These are phyloP conservation scores for Sporisorium exsertum DNA, from an alignment of 1,284 basidiomycete species.

Conservation along the genomic window DNA sequence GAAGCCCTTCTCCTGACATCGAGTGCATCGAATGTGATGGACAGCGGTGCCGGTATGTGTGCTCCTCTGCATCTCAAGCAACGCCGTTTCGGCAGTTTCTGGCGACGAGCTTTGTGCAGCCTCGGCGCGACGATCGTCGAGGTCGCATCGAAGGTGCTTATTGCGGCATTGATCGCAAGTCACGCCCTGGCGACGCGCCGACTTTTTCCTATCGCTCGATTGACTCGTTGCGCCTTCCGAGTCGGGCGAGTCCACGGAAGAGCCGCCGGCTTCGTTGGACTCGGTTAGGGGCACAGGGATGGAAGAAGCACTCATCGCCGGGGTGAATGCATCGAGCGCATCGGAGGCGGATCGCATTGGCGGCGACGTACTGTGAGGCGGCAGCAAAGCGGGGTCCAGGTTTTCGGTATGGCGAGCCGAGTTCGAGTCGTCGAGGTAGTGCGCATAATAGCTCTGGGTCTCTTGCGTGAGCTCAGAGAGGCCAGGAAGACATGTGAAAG, in stretches of 20 bases:
- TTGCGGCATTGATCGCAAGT: conserved; percentile 65
- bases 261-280: conserved; percentile 5
- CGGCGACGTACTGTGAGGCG: conserved; percentile 11
- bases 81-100: conserved; percentile 16
- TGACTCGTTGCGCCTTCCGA: conserved; percentile 17
- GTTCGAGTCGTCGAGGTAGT: conserved; percentile 25
- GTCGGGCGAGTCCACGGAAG: conserved; percentile 14
- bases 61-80: conserved; percentile 38
- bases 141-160: conserved; percentile 64
- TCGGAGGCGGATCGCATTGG: conserved; percentile 3
- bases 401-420: conserved; percentile 3
- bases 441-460: conserved; percentile 27
- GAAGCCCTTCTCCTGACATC: conserved; percentile 57
- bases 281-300: conserved; percentile 15
- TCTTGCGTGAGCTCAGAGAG: conserved; percentile 11
- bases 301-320: conserved; percentile 14
- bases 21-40: conserved; percentile 53
- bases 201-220: conserved; percentile 43
- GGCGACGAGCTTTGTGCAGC: conserved; percentile 28
- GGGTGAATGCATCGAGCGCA: conserved; percentile 10
- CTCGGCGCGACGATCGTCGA: conserved; percentile 43
- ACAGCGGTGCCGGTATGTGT: conserved; percentile 31
- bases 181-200: conserved; percentile 43
- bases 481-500: conserved; percentile 18
- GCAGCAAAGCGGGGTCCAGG: conserved; percentile 12